phyloP scores from a whole-genome alignment of 1,284 basidiomycete species.

The Ustilago loliicola region DNA sequence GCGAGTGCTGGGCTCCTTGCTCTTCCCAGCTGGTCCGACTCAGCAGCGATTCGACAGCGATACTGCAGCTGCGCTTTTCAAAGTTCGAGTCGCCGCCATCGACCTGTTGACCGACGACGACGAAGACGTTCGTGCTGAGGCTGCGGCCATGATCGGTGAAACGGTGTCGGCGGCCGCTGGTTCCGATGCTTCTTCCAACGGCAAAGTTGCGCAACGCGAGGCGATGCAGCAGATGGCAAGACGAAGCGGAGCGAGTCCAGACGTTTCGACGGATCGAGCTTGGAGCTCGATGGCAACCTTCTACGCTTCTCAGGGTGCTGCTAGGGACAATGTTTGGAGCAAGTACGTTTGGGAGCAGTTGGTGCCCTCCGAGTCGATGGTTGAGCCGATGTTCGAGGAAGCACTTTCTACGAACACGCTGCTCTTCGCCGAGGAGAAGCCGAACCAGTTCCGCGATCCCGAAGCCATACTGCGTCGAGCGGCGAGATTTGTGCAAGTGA shows the following conservation, averaged over 20 bases:
- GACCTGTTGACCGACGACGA: slow-evolving; percentile 55
- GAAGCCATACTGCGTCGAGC: slow-evolving; percentile 48
- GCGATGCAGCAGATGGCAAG: slow-evolving; percentile 39
- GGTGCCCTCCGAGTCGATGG: slow-evolving; percentile 16
- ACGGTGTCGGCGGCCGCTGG: slow-evolving; percentile 21
- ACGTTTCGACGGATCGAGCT: slow-evolving; percentile 49
- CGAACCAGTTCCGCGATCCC: slow-evolving; percentile 62
- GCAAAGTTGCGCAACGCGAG: slow-evolving; percentile 17
- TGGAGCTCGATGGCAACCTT: slow-evolving; percentile 53
- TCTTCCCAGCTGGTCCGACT: slow-evolving; percentile 26
- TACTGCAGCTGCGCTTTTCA: slow-evolving; percentile 28
- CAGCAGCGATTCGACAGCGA: neutral
- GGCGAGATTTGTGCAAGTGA: slow-evolving; percentile 23
- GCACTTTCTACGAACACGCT: slow-evolving; percentile 35
- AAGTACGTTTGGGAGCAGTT: slow-evolving; percentile 38
- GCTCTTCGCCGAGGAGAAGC: slow-evolving; percentile 58
- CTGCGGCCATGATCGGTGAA: slow-evolving; percentile 50
- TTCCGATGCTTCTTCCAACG: neutral
- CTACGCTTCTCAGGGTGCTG: slow-evolving; percentile 15
- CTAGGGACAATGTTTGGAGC: slow-evolving; percentile 19
- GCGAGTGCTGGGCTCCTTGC: slow-evolving; percentile 28
- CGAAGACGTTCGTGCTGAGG: slow-evolving; percentile 52
- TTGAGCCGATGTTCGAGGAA: slow-evolving; percentile 33
- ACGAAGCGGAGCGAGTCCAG: slow-evolving; percentile 40
- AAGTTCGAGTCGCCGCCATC: slow-evolving; percentile 42